Evolutionary conservation across 129 eudicot species (phyloP).

Genomic region (Solidago caesia): DNA sequence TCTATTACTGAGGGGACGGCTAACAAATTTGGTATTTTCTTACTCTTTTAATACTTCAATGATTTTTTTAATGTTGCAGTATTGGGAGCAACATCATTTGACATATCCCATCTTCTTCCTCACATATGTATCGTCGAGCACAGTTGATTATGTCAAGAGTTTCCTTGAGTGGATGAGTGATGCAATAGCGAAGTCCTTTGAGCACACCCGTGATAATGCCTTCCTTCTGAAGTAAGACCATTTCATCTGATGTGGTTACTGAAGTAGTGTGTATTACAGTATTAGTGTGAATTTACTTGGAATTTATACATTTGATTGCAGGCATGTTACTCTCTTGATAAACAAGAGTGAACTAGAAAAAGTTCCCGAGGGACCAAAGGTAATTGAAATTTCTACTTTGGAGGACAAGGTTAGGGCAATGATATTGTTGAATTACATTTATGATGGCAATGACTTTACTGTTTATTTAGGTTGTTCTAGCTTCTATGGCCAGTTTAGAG

Average conservation of each 20-base stretch:
- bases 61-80: slow-evolving; percentile 49
- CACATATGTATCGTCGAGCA: slow-evolving; percentile 87
- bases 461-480: slow-evolving; percentile 67
- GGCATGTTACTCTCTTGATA: slow-evolving; percentile 76
- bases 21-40: neutral
- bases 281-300: neutral
- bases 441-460: slow-evolving; percentile 5
- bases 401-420: neutral
- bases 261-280: neutral
- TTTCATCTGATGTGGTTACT: slow-evolving; percentile 22
- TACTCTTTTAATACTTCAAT: neutral
- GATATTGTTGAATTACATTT: neutral
- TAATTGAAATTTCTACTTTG: slow-evolving; percentile 24
- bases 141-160: slow-evolving; percentile 88
- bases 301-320: slow-evolving; percentile 38
- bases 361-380: slow-evolving; percentile 89
- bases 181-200: slow-evolving; percentile 92
- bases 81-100: slow-evolving; percentile 87
- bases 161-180: slow-evolving; percentile 99
- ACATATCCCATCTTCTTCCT: slow-evolving; percentile 89
- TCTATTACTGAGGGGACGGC: too few relatives aligned
- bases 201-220: slow-evolving; percentile 90
- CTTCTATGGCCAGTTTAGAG: slow-evolving; percentile 97
- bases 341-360: slow-evolving; percentile 81
- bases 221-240: slow-evolving; percentile 74